Evolutionary conservation across 441 rosid genomes (phyloP).

Genomic region (Brassica hybrid): DNA sequence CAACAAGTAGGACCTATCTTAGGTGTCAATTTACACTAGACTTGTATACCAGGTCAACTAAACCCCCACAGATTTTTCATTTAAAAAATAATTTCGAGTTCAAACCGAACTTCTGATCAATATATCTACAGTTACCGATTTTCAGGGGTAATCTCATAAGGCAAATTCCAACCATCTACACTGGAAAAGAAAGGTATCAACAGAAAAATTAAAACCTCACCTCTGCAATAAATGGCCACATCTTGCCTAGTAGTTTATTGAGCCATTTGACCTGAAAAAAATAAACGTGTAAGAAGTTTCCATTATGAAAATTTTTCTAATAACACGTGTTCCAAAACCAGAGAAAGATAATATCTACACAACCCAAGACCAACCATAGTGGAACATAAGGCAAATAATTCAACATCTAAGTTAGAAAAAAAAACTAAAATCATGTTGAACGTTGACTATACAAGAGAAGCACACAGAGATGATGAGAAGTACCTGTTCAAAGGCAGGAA

Average conservation of each 20-base stretch:
- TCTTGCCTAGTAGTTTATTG: constrained; percentile 87
- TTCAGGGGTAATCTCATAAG: background rate
- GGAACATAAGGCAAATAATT: too few species aligned
- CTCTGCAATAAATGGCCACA: constrained; percentile 96
- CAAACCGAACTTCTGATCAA: background rate
- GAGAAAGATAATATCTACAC: background rate
- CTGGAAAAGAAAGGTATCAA: background rate
- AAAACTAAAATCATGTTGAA: too few species aligned
- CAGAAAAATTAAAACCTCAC: constrained; percentile 47
- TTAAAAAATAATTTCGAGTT: too few species aligned
- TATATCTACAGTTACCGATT: background rate
- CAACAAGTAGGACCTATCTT: constrained; percentile 2
- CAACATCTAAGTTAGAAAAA: too few species aligned
- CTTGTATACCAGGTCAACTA: background rate
- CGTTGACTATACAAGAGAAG: too few species aligned
- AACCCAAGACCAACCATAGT: background rate
- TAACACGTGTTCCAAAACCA: constrained; percentile 18
- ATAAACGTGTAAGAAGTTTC: background rate
- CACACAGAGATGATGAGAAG: too few species aligned
- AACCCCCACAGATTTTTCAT: background rate
- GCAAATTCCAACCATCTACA: background rate
- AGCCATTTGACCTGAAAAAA: constrained; percentile 85
- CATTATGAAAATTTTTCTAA: background rate
- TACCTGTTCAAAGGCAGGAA: too few species aligned
- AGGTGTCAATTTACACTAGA: constrained; percentile 5